Percentiles rank a stretch among this genome's conserved stretches.
Conservation (phyloP, 2,329 filamentous ascomycete species). For the Cytospora mali region DNA sequence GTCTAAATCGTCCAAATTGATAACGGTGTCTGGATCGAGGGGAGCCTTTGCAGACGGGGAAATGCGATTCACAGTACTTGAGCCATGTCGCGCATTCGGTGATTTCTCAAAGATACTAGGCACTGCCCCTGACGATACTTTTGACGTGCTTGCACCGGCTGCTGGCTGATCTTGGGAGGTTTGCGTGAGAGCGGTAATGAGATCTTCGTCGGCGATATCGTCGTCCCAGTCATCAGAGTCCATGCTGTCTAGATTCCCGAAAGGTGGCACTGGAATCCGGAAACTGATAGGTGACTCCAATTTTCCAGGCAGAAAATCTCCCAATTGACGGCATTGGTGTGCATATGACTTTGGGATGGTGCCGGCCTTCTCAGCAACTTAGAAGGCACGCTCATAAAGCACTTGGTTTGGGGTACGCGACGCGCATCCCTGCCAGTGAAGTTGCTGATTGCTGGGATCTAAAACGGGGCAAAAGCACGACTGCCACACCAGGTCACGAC, state of each 20-base stretch:
- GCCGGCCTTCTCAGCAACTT: background rate
- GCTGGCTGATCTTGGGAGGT: constrained; percentile 34
- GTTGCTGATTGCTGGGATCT: background rate
- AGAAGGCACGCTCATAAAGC: background rate
- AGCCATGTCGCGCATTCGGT: background rate
- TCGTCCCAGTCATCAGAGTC: constrained; percentile 66
- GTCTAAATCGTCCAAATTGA: constrained; percentile 46
- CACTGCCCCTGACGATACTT: background rate
- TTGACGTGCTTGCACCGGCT: background rate
- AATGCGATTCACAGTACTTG: background rate
- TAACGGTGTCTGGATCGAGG: constrained; percentile 27
- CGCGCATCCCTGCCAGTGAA: constrained; percentile 23
- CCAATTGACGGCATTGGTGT: background rate
- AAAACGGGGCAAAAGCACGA: constrained; percentile 17
- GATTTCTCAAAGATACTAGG: background rate
- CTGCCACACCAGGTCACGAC: constrained; percentile 23
- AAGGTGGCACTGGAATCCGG: background rate
- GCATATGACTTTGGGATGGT: background rate
- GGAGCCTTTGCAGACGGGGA: background rate
- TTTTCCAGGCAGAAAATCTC: background rate
- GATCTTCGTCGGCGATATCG: constrained; percentile 66
- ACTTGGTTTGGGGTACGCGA: constrained; percentile 6
- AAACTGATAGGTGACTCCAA: background rate
- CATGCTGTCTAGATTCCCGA: constrained; percentile 41
- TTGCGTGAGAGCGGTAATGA: constrained; percentile 63